Evolutionary conservation across 2,329 filamentous ascomycete species (phyloP), one percentile per base, ranked within the genome.

Genomic region (Blastomyces gilchristii): DNA sequence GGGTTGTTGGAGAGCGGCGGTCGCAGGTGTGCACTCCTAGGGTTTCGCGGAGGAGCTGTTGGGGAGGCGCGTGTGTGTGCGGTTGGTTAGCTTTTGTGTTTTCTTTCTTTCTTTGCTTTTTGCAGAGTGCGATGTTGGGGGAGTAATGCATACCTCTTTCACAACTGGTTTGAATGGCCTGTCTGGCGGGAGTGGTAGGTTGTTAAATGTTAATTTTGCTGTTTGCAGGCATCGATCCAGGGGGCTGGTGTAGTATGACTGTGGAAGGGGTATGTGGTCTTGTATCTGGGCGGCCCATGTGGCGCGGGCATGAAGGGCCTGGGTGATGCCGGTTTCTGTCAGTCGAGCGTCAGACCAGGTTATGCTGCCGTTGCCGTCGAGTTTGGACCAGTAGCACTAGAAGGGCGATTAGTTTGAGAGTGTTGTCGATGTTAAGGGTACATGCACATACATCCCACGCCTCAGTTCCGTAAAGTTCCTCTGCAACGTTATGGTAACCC

Each of bases 21-120:
- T 87, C 83, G 70, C 85, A 87, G 0, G 84, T 87, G 70, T 87
- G 84, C 37, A 83, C 78, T 22, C 83, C 83, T 61, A 85, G 78
- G 0, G 81, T 81, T 72, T 87, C 85, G 14, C 84, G 77, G 49
- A 86, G 75, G 47, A 81, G 72, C 76, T 77, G 59, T 41, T 5
- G 78, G 11, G 34, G 4, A 18, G 34, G 53, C 2, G 34, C 37
- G 34, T 6, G 43, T 2, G 34, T 54, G 31, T 22, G n/a, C n/a
- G n/a, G n/a, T 22, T 37, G n/a, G 31, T n/a, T 61, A 47, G 43
- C 54, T 31, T 37, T 53, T 22, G n/a, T 53, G 5, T 53, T 4
- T 16, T 31, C 6, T 34, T n/a, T 5, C 16, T 6, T n/a, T 31
- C 8, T 34, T 54, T 9, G n/a, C 1, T n/a, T 54, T 8, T 34